Conservation (phyloP, 1,284 basidiomycete genomes). For the Irpex sp. region DNA sequence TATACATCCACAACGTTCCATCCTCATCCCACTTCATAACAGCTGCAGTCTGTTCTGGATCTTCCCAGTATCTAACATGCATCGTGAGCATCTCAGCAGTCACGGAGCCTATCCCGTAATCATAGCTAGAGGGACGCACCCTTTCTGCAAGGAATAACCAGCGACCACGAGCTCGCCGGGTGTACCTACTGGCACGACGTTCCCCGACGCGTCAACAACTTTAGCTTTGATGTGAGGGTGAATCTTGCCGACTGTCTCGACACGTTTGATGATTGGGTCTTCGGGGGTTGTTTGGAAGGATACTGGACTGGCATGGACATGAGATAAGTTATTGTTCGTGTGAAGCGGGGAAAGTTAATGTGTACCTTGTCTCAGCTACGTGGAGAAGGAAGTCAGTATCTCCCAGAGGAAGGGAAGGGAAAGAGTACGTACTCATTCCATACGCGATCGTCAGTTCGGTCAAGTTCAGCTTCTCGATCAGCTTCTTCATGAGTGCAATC, state of each 20-base stretch:
- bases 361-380: conserved; percentile 56
- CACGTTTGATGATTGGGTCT: conserved; percentile 69
- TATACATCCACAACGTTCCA: conserved; percentile 77
- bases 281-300: conserved; percentile 72
- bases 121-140: conserved; percentile 34
- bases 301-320: conserved; percentile 57
- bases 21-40: conserved; percentile 57
- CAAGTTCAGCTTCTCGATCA: conserved; percentile 65
- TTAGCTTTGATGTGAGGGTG: conserved; percentile 79
- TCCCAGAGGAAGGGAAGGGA: background rate
- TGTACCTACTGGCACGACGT: conserved; percentile 59
- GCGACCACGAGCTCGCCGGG: conserved; percentile 75
- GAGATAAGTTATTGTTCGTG: background rate
- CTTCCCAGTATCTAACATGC: conserved; percentile 67
- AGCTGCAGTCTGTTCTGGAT: conserved; percentile 63
- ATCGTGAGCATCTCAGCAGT: background rate
- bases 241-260: conserved; percentile 77
- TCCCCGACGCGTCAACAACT: conserved; percentile 56
- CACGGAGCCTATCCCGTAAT: background rate
- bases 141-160: conserved; percentile 78
- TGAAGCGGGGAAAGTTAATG: background rate
- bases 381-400: background rate
- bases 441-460: conserved; percentile 73
- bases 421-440: conserved; percentile 68
- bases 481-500: conserved; percentile 71